Base-by-base conservation (phyloP, 1,139 yeast species). In the Kodamaea plutei region DNA sequence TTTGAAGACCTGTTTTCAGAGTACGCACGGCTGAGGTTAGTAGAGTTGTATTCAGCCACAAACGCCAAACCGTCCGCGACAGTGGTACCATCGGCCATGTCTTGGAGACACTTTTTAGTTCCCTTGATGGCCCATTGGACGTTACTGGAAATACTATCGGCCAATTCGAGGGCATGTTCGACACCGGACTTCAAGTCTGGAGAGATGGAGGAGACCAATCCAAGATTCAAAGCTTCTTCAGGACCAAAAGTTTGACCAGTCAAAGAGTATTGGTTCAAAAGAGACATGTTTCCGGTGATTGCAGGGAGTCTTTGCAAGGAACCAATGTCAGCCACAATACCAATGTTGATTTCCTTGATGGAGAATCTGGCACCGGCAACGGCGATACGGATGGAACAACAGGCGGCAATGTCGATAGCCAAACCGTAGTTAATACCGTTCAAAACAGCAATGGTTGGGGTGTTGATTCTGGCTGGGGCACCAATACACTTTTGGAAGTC, bases 291-390 rank as follows among this genome's bases (percentile, higher is more conserved):
- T 33, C 71, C 73, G 15, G 72, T 70, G 2, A 79, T 35, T 15
- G 54, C 50, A 5, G 87, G 83, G 37, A 82, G 50, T 50, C 93
- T 67, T 56, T 84, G 91, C 39, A 83, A 62, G 1, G 84, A 69
- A 8, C 94, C 94, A 44, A 84, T 81, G 51, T 84, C 94, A 3
- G 94, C 89, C 18, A 85, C 73, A 54, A 84, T 69, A 4, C 93
- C 94, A 35, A 84, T 67, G 39, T 75, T 76, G 39, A 82, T 77
- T 54, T 84, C 94, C 37, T 82, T 72, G 35, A 84, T 73, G 21
- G 84, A 71, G 42, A 82, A 68, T 26, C 56, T 58, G 15, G 73
- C 69, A 40, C 73, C 83, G 24, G 60, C 60, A 9, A 77, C 61
- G 6, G 78, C 77, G 16, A 78, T 58, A 35, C 93, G 66, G 26